Percentiles rank a stretch among this genome's conserved stretches.
Evolutionary conservation across 2,329 filamentous ascomycete genomes (phyloP).

Genomic region (Fusarium devonianum): DNA sequence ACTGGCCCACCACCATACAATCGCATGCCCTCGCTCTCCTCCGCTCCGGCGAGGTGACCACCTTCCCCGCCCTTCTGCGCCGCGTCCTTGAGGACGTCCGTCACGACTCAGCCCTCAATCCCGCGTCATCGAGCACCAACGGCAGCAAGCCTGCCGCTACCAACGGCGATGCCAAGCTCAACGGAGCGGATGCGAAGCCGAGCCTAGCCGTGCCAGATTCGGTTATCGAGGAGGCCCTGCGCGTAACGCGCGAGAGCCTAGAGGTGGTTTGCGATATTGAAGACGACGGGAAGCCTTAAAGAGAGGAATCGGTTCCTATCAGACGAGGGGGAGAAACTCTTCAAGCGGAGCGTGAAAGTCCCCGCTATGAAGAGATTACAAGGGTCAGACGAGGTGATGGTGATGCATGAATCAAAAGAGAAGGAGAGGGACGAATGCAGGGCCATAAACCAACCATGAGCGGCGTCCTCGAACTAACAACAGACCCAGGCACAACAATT

Average conservation of each 20-base stretch:
- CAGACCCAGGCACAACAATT: neutral
- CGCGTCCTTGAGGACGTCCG: conserved; percentile 69
- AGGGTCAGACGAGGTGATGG: too few relatives aligned
- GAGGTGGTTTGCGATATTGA: conserved; percentile 57
- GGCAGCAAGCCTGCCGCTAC: conserved; percentile 46
- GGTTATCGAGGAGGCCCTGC: conserved; percentile 69
- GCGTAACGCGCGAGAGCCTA: conserved; percentile 64
- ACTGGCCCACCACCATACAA: conserved; percentile 70
- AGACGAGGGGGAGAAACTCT: too few relatives aligned
- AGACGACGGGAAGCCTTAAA: conserved; percentile 30
- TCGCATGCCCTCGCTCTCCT: conserved; percentile 66
- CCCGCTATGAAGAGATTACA: too few relatives aligned
- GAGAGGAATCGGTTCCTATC: too few relatives aligned
- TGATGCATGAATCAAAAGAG: neutral
- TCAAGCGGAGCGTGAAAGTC: too few relatives aligned
- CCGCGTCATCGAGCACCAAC: conserved; percentile 41
- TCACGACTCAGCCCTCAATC: conserved; percentile 51
- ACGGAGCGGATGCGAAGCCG: conserved; percentile 37
- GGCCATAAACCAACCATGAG: neutral
- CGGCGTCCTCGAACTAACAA: neutral
- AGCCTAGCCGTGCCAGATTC: conserved; percentile 64
- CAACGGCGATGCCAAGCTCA: conserved; percentile 43
- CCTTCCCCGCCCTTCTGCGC: conserved; percentile 66
- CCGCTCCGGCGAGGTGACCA: conserved; percentile 65
- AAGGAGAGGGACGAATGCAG: neutral